These are phyloP conservation scores for Globisporangium uncinulatum DNA, from an alignment of 352 stramenopile species.

Conservation along the genomic window DNA sequence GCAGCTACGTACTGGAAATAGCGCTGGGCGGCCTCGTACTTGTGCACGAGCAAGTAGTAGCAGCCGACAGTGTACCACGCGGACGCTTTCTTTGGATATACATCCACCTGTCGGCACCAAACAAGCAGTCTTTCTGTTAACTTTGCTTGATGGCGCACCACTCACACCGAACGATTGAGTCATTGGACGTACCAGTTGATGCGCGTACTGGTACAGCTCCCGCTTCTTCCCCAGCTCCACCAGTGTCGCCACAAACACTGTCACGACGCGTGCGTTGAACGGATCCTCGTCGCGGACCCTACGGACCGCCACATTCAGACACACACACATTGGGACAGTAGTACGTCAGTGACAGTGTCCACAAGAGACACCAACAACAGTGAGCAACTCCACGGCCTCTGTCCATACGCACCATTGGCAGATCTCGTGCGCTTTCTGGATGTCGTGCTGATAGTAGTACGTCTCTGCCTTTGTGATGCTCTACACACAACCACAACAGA, in stretches of 20 bases:
- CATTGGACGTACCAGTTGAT: slow-evolving; percentile 78
- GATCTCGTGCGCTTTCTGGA: slow-evolving; percentile 71
- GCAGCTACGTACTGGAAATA: slow-evolving; percentile 90
- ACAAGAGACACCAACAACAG: neutral
- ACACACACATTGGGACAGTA: neutral
- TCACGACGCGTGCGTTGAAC: slow-evolving; percentile 75
- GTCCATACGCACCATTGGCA: slow-evolving; percentile 49
- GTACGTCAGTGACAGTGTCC: neutral
- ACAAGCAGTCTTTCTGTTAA: neutral
- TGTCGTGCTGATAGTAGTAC: slow-evolving; percentile 85
- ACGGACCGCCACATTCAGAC: neutral
- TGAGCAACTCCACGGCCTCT: neutral
- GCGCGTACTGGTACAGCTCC: slow-evolving; percentile 94
- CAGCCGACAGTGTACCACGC: slow-evolving; percentile 96
- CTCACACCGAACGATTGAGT: neutral
- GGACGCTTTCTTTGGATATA: slow-evolving; percentile 89
- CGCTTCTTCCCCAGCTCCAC: slow-evolving; percentile 92
- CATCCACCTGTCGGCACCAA: slow-evolving; percentile 70
- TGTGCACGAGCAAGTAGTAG: slow-evolving; percentile 94
- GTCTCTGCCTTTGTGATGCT: slow-evolving; percentile 71
- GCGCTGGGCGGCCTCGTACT: slow-evolving; percentile 92
- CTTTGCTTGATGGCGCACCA: neutral
- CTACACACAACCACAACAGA: slow-evolving; percentile 17
- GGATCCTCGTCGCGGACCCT: slow-evolving; percentile 73
- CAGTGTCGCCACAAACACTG: slow-evolving; percentile 86